Base-by-base conservation (phyloP, 2,329 filamentous ascomycete species). In the Ascochyta lentis region DNA sequence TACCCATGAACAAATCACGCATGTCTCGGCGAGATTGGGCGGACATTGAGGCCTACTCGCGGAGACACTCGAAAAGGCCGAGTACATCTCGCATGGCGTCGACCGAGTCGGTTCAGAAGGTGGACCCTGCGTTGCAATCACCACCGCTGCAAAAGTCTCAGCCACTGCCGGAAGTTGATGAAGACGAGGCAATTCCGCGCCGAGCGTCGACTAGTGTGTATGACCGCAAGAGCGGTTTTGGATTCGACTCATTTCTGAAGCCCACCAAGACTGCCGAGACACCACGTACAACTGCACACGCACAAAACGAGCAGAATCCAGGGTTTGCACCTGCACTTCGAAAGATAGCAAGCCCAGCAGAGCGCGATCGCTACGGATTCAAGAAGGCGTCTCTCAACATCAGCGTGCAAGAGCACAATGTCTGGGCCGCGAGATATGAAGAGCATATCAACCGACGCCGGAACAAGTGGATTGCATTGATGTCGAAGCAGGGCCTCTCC, bases 331-430 rank as follows among this genome's bases (percentile, higher is more conserved):
- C 65, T 13, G 52, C 52, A 13, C 42, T 68, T 31, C 59, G 61
- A 13, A 68, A 64, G 26, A 61, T 63, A 15, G 37, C 58, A 19
- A 59, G 57, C 10, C 67, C 72, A 12, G 68, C 77, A 5, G 76
- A 78, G 33, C 86, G 92, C 49, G 93, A 97, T 73, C 85, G 91
- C 15, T 96, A 97, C 69, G 94, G 94, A 3, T 98, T 98, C 79
- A 91, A 92, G 63, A 98, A 97, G 74, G 84, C 86, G 34, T 94
- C 88, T 37, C 88, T 93, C 63, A 88, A 96, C 69, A 83, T 96
- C 59, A 89, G 84, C 1, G 78, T 88, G 19, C 83, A 89, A 55
- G 84, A 93, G 70, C 96, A 96, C 71, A 91, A 97, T 67, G 79
- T 82, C 1, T 98, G 94, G 94, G 87, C 92, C 64, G 78, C 78